Evolutionary conservation across 1,284 basidiomycete genomes (phyloP).

Genomic region (Athelia psychrophila): DNA sequence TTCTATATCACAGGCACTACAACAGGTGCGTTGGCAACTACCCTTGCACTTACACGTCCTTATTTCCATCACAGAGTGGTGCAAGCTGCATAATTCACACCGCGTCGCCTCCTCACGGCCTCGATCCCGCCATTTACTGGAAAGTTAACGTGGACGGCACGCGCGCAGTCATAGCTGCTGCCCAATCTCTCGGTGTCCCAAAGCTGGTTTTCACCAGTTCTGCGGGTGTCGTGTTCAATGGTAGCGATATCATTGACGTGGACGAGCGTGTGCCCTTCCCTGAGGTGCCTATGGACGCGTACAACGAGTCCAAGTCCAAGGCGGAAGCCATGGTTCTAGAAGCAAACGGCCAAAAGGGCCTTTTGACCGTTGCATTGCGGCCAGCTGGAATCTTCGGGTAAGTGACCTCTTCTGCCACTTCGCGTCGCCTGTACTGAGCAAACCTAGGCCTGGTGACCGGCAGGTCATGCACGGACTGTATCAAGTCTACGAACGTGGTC

Average conservation of each 20-base stretch:
- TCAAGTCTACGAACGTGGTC: conserved; percentile 77
- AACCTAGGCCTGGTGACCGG: conserved; percentile 81
- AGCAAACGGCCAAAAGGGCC: conserved; percentile 81
- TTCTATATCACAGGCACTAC: conserved; percentile 68
- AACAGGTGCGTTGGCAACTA: conserved; percentile 51
- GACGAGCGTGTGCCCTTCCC: conserved; percentile 89
- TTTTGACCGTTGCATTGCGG: conserved; percentile 88
- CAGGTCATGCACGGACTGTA: conserved; percentile 84
- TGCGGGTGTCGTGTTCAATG: conserved; percentile 91
- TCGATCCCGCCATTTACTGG: conserved; percentile 77
- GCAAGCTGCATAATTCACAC: conserved; percentile 94
- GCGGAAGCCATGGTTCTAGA: conserved; percentile 84
- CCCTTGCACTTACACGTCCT: conserved; percentile 5
- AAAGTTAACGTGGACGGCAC: conserved; percentile 97
- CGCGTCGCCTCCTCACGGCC: conserved; percentile 83
- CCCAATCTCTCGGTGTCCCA: conserved; percentile 65
- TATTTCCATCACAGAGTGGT: conserved; percentile 50
- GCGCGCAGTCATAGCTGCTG: conserved; percentile 80
- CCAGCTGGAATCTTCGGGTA: conserved; percentile 98
- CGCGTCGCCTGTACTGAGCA: conserved; percentile 3
- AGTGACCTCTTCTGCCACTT: conserved; percentile 16
- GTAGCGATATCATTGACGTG: conserved; percentile 77
- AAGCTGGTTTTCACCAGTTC: conserved; percentile 97
- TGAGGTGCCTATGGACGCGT: conserved; percentile 80
- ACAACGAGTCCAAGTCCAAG: conserved; percentile 95